Percentiles rank a stretch among this genome's conserved stretches.
These are phyloP conservation scores for Trichophyton rubrum DNA, from an alignment of 2,329 filamentous ascomycete species.

Conservation along the genomic window DNA sequence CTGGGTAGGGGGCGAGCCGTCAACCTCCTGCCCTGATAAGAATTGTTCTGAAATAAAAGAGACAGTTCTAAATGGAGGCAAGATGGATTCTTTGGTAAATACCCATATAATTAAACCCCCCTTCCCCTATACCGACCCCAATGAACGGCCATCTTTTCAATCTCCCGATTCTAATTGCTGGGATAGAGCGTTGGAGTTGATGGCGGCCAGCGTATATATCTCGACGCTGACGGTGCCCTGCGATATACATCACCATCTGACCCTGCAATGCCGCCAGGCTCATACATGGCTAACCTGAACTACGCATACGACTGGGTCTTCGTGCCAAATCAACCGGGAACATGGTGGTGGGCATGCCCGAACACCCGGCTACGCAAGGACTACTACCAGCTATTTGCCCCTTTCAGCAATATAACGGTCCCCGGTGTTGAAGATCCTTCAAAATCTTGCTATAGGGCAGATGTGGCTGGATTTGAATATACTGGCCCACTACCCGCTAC, in stretches of 20 bases:
- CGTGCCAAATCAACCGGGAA: not conserved
- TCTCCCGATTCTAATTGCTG: not conserved
- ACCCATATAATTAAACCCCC: not conserved
- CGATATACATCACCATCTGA: not conserved
- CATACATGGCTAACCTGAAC: not conserved
- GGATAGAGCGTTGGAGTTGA: not conserved
- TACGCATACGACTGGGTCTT: not conserved
- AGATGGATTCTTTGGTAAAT: not conserved
- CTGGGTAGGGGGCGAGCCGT: slow-evolving; percentile 1
- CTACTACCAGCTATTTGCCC: not conserved
- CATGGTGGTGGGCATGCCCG: slow-evolving; percentile 5
- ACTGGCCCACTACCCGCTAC: not conserved
- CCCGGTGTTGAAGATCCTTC: not conserved
- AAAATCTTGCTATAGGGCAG: not conserved
- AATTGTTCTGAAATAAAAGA: not conserved
- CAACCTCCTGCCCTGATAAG: not conserved
- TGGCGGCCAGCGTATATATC: slow-evolving; percentile 4
- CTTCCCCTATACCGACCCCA: not conserved
- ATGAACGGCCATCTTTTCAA: not conserved
- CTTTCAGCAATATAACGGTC: not conserved
- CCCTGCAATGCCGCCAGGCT: not conserved
- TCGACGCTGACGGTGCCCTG: slow-evolving; percentile 4
- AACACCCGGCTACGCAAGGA: not conserved
- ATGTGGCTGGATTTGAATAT: not conserved
- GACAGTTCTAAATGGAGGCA: slow-evolving; percentile 4